Conservation (phyloP, 73 alveolate species). For the Paramecium primaurelia region DNA sequence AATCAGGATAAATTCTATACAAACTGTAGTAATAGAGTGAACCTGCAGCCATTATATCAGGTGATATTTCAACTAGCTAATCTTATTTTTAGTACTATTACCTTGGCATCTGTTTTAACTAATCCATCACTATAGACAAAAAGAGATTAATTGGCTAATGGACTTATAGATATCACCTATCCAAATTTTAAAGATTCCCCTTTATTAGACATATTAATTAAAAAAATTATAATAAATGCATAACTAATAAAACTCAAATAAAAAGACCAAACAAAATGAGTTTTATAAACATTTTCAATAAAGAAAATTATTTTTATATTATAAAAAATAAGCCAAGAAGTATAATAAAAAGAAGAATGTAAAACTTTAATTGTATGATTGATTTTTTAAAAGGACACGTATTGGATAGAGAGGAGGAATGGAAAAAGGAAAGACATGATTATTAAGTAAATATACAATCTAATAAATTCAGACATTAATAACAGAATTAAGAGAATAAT, state of each 20-base stretch:
- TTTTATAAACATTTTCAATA: neutral
- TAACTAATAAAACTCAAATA: neutral
- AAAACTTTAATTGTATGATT: neutral
- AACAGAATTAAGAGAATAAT: neutral
- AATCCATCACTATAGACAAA: slow-evolving; percentile 34
- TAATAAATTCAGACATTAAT: neutral
- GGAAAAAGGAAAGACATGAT: neutral
- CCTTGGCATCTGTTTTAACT: slow-evolving; percentile 19
- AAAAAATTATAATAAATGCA: neutral
- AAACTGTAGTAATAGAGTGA: slow-evolving; percentile 6
- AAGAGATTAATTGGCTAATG: neutral
- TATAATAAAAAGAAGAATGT: neutral
- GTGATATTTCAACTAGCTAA: neutral
- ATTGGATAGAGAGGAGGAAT: slow-evolving; percentile 2
- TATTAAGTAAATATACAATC: neutral
- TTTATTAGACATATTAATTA: neutral
- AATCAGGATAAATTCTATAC: slow-evolving; percentile 18
- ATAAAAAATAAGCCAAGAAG: too few relatives aligned
- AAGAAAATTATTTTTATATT: neutral
- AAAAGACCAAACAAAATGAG: neutral
- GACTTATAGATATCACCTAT: slow-evolving; percentile 23
- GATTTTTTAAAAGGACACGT: neutral
- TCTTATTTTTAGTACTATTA: neutral
- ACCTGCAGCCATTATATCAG: slow-evolving; percentile 21
- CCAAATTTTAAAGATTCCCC: slow-evolving; percentile 22